phyloP scores from a whole-genome alignment of 2,329 filamentous ascomycete genomes.

The Diaporthe capsici region DNA sequence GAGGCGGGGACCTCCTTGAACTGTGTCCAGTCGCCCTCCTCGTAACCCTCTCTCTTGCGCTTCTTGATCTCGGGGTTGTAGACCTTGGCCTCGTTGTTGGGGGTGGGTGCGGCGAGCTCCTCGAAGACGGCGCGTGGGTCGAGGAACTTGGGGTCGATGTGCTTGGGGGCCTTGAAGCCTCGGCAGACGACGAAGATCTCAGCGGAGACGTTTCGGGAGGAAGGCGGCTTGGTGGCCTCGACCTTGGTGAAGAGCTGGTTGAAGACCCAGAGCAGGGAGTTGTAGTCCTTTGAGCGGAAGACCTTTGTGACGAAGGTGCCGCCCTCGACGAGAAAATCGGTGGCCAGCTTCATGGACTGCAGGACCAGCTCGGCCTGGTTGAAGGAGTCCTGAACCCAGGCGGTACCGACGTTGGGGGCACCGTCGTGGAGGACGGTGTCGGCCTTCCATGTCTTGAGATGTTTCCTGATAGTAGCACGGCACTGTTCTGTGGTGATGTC shows the following conservation, averaged over 20 bases:
- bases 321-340: conserved; percentile 90
- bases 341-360: conserved; percentile 92
- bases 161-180: conserved; percentile 95
- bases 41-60: conserved; percentile 96
- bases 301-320: conserved; percentile 98
- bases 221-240: conserved; percentile 97
- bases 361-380: conserved; percentile 94
- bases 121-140: conserved; percentile 93
- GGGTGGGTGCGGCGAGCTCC: conserved; percentile 85
- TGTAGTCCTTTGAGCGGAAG: conserved; percentile 97
- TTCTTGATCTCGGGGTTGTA: conserved; percentile 99
- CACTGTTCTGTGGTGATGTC: conserved; percentile 99
- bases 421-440: conserved; percentile 97
- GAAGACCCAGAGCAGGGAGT: conserved; percentile 95
- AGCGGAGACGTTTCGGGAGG: conserved; percentile 94
- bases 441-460: conserved; percentile 96
- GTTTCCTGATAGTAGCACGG: conserved; percentile 87
- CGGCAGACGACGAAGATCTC: conserved; percentile 99
- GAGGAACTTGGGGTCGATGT: conserved; percentile 91
- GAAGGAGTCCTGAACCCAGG: conserved; percentile 98
- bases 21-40: conserved; percentile 93
- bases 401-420: conserved; percentile 96
- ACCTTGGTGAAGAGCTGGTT: conserved; percentile 96
- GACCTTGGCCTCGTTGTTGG: conserved; percentile 97
- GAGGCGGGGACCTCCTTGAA: conserved; percentile 91